Base-by-base conservation (phyloP, 2,329 filamentous ascomycete species). In the Septoria petroselini region DNA sequence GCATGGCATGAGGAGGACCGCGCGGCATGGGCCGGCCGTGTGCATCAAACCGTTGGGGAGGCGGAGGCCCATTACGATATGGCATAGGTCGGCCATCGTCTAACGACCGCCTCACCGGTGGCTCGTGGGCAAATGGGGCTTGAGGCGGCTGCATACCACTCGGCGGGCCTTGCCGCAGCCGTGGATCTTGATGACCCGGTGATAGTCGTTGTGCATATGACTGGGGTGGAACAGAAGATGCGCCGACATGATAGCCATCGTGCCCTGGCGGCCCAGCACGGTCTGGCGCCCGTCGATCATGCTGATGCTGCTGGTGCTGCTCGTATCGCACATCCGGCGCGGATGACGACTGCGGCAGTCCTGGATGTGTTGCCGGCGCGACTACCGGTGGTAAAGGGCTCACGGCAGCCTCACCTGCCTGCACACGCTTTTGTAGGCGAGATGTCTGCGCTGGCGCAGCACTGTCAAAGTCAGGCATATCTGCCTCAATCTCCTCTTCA, bases 381-480 rank as follows among this genome's bases (percentile, higher is more conserved):
- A 48, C 52, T 4, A 52, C 48, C 7, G 50, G 52, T n/a, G 19
- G 21, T 25, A 38, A 33, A 15, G 46, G 18, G 18, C 45, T 44
- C 4, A 19, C 17, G 7, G 49, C 31, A 35, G 47, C 37, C 65
- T 68, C 58, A 4, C 66, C 58, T 21, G 60, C 60, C 50, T 63
- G 59, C 21, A 53, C 31, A 14, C 52, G 50, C 53, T 64, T 66
- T 41, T 68, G 63, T 4, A 62, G 41, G 19, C 53, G 49, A 7
- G 60, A 63, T 7, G 61, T 63, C 49, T 61, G 59, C 11, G 53
- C 48, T 4, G 63, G 62, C 11, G 64, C 62, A 17, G 63, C 62
- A 41, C 76, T 76, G 61, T 82, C 79, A 58, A 84, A 84, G 57
- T 84, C 78, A 2, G 81, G 81, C 79, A 84, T 83, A 40, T 83